Evolutionary conservation across 495 filamentous ascomycete genomes (phyloP), one percentile per base, ranked within the genome.

Genomic region (Neurospora sp.): DNA sequence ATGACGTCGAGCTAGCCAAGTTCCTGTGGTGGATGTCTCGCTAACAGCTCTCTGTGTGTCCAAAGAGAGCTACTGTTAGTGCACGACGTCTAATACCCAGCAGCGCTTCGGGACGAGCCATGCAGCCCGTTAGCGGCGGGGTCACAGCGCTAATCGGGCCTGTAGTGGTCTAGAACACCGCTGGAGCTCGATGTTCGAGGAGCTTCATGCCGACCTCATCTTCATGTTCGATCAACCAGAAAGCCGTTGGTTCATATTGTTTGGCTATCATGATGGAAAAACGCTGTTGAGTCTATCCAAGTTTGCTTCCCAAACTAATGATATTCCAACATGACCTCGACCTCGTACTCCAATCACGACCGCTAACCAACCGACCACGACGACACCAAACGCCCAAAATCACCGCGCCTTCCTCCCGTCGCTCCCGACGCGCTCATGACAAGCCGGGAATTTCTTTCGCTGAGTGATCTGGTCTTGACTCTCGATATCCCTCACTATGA

Each of bases 41-140:
- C 14, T 65, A 65, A 35, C 53, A 61, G 14, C 0, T 35, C 2
- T 8, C 1, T 31, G 1, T 3, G 0, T 1, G 3, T 16, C 0
- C 0, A 0, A 3, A 2, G 22, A 1, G 9, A 0, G 3, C 0
- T 0, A 1, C 1, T 35, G 22, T 31, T 61, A 65, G 53, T 61
- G 12, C 1, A 31, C 0, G 12, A 31, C 22, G 0, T 0, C 0
- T 12, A 14, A 3, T 61, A 27, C 22, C 22, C 22, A 61, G 5
- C 10, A 31, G 53, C 53, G 53, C 53, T 35, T 65, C 53, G 53
- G 53, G 53, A 37, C 53, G 53, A 65, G 53, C 53, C 27, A 65
- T 35, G 53, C 53, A 65, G 27, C 27, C 27, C 12, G 53, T 65
- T 65, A 65, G 53, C 53, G 53, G 53, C 53, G 53, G 53, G 22